Percentiles rank a stretch among this genome's conserved stretches.
phyloP scores from a whole-genome alignment of 2,329 filamentous ascomycete genomes.

The Aureobasidium sp. region DNA sequence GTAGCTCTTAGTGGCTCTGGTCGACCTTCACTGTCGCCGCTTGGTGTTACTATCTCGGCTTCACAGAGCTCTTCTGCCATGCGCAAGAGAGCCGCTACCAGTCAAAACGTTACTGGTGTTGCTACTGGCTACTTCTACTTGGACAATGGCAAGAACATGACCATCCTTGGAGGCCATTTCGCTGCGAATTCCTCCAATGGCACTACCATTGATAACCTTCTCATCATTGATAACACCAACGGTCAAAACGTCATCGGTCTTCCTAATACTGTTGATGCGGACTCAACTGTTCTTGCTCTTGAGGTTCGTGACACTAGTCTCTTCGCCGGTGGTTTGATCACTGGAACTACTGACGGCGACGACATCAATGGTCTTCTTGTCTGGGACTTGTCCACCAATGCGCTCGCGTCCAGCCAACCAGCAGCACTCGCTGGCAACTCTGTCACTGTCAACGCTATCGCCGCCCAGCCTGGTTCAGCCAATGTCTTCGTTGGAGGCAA shows the following conservation, averaged over 20 bases:
- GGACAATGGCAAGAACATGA: conserved; percentile 65
- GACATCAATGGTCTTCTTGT: conserved; percentile 66
- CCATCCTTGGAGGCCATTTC: conserved; percentile 84
- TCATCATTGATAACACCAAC: conserved; percentile 72
- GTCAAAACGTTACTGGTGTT: conserved; percentile 56
- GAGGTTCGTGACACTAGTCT: conserved; percentile 60
- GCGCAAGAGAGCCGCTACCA: conserved; percentile 35
- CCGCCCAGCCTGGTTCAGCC: conserved; percentile 59
- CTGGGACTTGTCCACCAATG: conserved; percentile 63
- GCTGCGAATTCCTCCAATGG: conserved; percentile 61
- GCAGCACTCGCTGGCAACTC: conserved; percentile 64
- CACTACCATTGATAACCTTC: conserved; percentile 67
- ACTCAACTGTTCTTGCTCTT: conserved; percentile 70
- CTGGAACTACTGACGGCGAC: conserved; percentile 58
- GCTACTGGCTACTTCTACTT: conserved; percentile 72
- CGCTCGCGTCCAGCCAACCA: conserved; percentile 61
- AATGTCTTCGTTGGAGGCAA: conserved; percentile 81
- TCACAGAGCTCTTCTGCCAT: conserved; percentile 22
- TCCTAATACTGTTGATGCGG: conserved; percentile 55
- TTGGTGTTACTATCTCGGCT: conserved; percentile 50
- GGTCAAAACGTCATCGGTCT: conserved; percentile 62
- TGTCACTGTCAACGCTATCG: conserved; percentile 69
- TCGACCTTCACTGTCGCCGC: conserved; percentile 33
- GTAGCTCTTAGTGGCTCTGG: conserved; percentile 53
- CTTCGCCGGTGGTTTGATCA: conserved; percentile 75